phyloP scores from a whole-genome alignment of 305 asterid genomes.

The Ajuga reptans region DNA sequence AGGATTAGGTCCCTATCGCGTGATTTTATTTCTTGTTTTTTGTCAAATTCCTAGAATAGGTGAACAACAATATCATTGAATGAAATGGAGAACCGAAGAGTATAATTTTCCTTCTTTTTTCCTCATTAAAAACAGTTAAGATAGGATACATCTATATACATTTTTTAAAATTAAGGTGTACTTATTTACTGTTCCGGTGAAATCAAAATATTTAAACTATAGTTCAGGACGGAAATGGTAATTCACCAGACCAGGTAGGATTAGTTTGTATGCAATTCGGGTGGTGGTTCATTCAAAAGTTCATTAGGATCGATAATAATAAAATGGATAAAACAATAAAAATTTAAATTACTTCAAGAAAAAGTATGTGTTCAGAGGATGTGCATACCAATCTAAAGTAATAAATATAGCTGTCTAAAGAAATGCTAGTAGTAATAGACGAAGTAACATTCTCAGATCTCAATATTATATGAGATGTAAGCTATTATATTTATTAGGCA shows the following conservation, averaged over 20 bases:
- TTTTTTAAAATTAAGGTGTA: too few species aligned
- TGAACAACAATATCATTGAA: not conserved
- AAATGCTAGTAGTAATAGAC: not conserved
- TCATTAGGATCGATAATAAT: not conserved
- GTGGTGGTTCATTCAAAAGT: not conserved
- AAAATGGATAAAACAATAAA: too few species aligned
- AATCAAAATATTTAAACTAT: too few species aligned
- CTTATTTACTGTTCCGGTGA: too few species aligned
- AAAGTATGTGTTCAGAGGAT: not conserved
- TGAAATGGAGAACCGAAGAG: not conserved
- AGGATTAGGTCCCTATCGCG: conserved; percentile 51
- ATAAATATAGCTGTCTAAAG: not conserved
- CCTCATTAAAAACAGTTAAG: not conserved
- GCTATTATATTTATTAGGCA: too few species aligned
- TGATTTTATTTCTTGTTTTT: conserved; percentile 42
- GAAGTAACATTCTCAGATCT: too few species aligned
- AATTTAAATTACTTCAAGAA: not conserved
- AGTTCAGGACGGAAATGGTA: not conserved
- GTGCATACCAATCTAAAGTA: not conserved
- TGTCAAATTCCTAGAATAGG: conserved; percentile 38
- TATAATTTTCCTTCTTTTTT: not conserved
- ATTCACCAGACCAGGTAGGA: not conserved
- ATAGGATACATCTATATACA: too few species aligned
- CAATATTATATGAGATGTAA: too few species aligned
- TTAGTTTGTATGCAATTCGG: not conserved